A percentile compares a stretch with the other conserved stretches of the same genome.
Evolutionary conservation across 2,329 filamentous ascomycete species (phyloP).

Genomic region (Aspergillus oerlinghausenensis): DNA sequence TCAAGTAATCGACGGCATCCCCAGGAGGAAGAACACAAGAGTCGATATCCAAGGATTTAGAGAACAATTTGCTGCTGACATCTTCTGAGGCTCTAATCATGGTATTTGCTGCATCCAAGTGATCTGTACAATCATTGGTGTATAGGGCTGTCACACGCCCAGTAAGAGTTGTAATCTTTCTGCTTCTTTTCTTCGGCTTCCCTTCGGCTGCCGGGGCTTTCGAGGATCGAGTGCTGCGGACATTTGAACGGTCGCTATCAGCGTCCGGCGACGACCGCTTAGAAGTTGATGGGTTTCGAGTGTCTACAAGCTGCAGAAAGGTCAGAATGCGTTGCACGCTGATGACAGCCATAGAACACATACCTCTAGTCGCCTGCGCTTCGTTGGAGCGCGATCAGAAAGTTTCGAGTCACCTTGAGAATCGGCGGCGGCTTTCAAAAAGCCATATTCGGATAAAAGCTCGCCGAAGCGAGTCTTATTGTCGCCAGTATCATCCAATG

Average conservation of each 20-base stretch:
- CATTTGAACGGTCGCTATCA: conserved; percentile 9
- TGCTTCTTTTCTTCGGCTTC: conserved; percentile 52
- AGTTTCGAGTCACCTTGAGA: conserved; percentile 9
- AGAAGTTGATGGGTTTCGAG: conserved; percentile 9
- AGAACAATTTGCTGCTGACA: conserved; percentile 8
- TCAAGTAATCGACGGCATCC: conserved; percentile 61
- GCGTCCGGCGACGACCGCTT: conserved; percentile 6
- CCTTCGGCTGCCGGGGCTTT: conserved; percentile 14
- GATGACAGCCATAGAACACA: not conserved
- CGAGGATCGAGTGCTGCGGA: conserved; percentile 9
- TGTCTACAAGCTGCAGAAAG: conserved; percentile 22
- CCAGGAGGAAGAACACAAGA: conserved; percentile 64
- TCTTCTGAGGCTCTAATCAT: conserved; percentile 1
- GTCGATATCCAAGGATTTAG: conserved; percentile 33
- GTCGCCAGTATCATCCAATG: conserved; percentile 10
- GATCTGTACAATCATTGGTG: conserved; percentile 32
- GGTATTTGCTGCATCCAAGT: conserved; percentile 8
- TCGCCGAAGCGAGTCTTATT: conserved; percentile 27
- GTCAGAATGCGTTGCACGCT: conserved; percentile 2
- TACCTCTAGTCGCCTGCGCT: conserved; percentile 37
- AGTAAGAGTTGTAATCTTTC: conserved; percentile 73
- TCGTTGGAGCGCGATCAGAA: conserved; percentile 27
- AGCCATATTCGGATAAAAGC: conserved; percentile 40
- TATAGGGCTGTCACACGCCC: conserved; percentile 72
- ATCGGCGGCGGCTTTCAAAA: conserved; percentile 20